Conservation (phyloP, 345 rosid species). For the Carallia brachiata region DNA sequence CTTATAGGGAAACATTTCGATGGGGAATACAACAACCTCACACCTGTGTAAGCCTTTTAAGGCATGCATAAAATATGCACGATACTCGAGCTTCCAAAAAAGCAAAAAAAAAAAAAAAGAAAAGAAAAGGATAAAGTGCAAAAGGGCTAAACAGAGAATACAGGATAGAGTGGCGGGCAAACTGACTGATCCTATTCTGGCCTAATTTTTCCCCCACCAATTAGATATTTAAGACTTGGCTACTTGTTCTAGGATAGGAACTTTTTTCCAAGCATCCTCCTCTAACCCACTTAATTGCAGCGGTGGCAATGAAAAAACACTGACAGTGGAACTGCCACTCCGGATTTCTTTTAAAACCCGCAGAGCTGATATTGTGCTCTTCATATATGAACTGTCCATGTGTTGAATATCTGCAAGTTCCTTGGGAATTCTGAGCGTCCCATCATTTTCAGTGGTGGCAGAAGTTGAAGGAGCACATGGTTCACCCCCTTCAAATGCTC, state of each 20-base stretch:
- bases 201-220: neutral
- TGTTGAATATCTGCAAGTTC: constrained; percentile 63
- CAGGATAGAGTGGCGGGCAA: too few relatives aligned
- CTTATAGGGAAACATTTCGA: neutral
- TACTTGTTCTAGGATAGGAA: constrained; percentile 62
- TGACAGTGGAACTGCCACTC: constrained; percentile 84
- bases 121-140: neutral
- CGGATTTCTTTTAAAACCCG: constrained; percentile 71
- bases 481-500: constrained; percentile 22
- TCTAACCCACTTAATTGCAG: constrained; percentile 47
- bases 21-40: constrained; percentile 20
- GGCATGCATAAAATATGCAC: constrained; percentile 21
- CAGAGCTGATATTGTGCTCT: constrained; percentile 69
- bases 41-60: constrained; percentile 27
- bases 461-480: constrained; percentile 34
- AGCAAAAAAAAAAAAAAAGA: too few relatives aligned
- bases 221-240: constrained; percentile 42
- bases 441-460: constrained; percentile 24
- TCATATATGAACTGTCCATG: constrained; percentile 73
- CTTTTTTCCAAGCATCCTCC: constrained; percentile 67
- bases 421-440: constrained; percentile 35
- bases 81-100: neutral
- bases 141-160: neutral
- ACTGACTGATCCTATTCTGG: neutral
- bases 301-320: constrained; percentile 83